Evolutionary conservation across 805 yeast genomes (phyloP).

Genomic region (Candida bentonensis): DNA sequence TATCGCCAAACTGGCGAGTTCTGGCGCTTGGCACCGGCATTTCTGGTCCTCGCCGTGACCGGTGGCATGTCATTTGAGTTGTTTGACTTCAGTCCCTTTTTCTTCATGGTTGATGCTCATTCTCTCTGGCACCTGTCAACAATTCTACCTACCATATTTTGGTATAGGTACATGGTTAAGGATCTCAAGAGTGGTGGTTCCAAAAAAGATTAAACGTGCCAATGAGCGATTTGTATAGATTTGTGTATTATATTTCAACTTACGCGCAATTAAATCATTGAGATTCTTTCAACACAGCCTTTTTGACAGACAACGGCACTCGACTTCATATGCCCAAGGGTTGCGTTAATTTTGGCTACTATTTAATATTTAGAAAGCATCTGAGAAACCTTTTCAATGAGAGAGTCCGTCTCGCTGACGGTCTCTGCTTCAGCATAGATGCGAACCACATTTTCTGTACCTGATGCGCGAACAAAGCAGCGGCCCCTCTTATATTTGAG

Average conservation of each 20-base stretch:
- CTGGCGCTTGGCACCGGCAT: constrained; percentile 39
- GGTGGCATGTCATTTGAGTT: constrained; percentile 81
- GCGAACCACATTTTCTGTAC: constrained; percentile 95
- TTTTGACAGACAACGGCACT: background rate
- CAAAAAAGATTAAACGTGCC: too few species aligned
- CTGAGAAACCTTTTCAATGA: constrained; percentile 23
- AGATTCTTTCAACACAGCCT: too few species aligned
- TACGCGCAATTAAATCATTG: too few species aligned
- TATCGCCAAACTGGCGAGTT: constrained; percentile 6
- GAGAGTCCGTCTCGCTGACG: constrained; percentile 30
- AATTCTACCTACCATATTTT: constrained; percentile 59
- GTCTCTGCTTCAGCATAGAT: constrained; percentile 82
- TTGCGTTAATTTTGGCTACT: too few species aligned
- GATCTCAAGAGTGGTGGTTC: constrained; percentile 14
- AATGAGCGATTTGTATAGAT: too few species aligned
- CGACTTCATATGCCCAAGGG: background rate
- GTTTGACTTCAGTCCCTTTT: constrained; percentile 72
- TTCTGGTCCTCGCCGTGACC: constrained; percentile 37
- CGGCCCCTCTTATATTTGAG: constrained; percentile 46
- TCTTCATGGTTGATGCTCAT: constrained; percentile 73
- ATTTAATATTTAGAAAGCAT: constrained; percentile 10
- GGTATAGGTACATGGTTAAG: constrained; percentile 41
- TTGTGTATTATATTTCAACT: too few species aligned
- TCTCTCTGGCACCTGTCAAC: constrained; percentile 89
- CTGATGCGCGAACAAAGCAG: constrained; percentile 91